Base-by-base conservation (phyloP, 139 green algal genomes). In the Diplosphaera chodatii region DNA sequence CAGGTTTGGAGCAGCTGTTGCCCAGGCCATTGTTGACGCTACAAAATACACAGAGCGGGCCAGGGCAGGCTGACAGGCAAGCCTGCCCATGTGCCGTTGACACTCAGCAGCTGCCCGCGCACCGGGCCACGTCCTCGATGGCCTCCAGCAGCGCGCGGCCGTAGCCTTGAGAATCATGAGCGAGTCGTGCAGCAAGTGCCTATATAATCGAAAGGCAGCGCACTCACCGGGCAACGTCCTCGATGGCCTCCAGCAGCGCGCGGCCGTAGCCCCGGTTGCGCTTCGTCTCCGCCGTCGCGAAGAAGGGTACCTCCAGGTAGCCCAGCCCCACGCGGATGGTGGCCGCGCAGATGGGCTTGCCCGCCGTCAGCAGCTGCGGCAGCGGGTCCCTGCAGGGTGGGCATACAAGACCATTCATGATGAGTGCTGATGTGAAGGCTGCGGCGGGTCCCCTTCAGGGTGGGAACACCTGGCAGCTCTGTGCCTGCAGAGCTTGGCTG, bases 251-350 rank as follows among this genome's bases (percentile, higher is more conserved):
- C 40, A 97, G 73, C n/a, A 97, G 72, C 63, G 85, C 91, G 32
- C 89, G 86, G 40, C 92, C 91, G 74, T 92, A 92, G 32, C 92
- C 92, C 29, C 37, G 59, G 67, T 80, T 77, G 6, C 88, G 86
- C 33, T 86, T 87, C 68, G 74, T 80, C 73, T 95, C 89, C 40
- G 89, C 79, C 0, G 91, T 96, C 18, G 91, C 91, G 25, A 94
- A 90, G 69, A 97, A 97, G 0, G 92, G 92, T 8, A 97, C 84
- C 78, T 97, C 91, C 41, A 97, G 67, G 78, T 90, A 96, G 0
- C 83, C 88, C 25, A 80, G 82, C 0, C 91, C 91, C 10, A 85
- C 77, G 31, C 92, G 85, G 37, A 97, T 90, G 55, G 91, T 95
- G 1, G 92, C 91, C 3, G 92, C 90, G 41, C 77, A 92, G 22